A percentile compares a stretch with the other conserved stretches of the same genome.
Evolutionary conservation across 495 filamentous ascomycete species (phyloP).

Genomic region (Geopyxis carbonaria): DNA sequence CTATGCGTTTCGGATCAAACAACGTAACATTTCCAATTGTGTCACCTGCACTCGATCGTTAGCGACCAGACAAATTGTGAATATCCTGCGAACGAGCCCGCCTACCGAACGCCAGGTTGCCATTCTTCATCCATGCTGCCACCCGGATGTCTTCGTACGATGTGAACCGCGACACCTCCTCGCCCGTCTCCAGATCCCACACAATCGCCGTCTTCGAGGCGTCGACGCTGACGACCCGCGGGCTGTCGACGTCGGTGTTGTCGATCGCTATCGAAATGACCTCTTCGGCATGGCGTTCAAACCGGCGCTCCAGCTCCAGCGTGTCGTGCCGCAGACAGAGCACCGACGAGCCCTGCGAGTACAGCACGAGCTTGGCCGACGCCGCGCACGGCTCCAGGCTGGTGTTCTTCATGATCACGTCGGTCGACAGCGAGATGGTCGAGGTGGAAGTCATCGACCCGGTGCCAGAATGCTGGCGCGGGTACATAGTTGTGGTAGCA

Average conservation of each 20-base stretch:
- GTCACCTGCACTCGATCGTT: conserved; percentile 8
- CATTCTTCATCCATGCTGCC: conserved; percentile 93
- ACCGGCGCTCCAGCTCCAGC: conserved; percentile 71
- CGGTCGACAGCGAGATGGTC: conserved; percentile 1
- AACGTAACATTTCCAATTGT: conserved; percentile 66
- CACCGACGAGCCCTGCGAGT: conserved; percentile 22
- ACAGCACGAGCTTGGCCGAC: conserved; percentile 19
- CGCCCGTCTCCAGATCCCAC: conserved; percentile 88
- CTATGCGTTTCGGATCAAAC: conserved; percentile 83
- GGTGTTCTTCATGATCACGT: not conserved
- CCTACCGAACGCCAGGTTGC: conserved; percentile 91
- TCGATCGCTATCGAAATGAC: conserved; percentile 73
- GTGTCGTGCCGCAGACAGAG: conserved; percentile 60
- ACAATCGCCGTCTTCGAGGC: conserved; percentile 81
- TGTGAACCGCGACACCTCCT: conserved; percentile 73
- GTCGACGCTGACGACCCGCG: conserved; percentile 87
- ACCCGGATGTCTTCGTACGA: conserved; percentile 73
- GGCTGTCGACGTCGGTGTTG: conserved; percentile 73
- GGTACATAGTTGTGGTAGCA: conserved; percentile 1
- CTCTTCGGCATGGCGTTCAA: conserved; percentile 67
- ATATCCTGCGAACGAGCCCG: too few species aligned
- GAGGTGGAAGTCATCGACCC: conserved; percentile 4
- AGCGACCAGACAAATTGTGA: not conserved
- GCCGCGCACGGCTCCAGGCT: conserved; percentile 17
- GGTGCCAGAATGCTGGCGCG: too few species aligned